Evolutionary conservation across 768 basidiomycete species (phyloP).

Genomic region (Leccinum disarticulatum): DNA sequence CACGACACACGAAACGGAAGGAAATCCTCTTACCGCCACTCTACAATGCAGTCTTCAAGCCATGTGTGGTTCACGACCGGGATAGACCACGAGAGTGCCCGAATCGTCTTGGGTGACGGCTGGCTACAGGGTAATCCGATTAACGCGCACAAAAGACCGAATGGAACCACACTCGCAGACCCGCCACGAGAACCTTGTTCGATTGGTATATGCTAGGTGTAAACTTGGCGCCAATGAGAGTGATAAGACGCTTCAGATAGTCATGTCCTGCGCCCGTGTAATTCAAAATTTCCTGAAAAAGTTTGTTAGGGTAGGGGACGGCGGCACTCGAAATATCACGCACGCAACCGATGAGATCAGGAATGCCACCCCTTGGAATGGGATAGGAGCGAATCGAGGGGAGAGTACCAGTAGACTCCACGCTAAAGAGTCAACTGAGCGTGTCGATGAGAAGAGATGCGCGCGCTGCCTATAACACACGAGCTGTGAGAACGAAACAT

Average conservation of each 20-base stretch:
- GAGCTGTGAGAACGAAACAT: not conserved
- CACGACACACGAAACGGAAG: not conserved
- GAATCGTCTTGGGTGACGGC: conserved; percentile 58
- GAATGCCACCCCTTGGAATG: conserved; percentile 53
- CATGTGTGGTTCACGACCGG: conserved; percentile 87
- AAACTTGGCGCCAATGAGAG: conserved; percentile 72
- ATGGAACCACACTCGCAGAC: conserved; percentile 54
- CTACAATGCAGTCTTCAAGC: conserved; percentile 89
- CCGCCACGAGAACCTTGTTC: conserved; percentile 83
- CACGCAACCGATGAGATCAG: conserved; percentile 62
- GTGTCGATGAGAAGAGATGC: conserved; percentile 56
- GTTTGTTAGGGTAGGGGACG: not conserved
- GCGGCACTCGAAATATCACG: conserved; percentile 24
- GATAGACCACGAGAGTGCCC: conserved; percentile 78
- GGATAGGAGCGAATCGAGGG: conserved; percentile 55
- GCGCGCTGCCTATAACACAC: conserved; percentile 51
- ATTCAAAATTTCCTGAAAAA: conserved; percentile 71
- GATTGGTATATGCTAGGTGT: conserved; percentile 76
- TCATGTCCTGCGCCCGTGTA: conserved; percentile 72
- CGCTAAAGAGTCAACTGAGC: conserved; percentile 80
- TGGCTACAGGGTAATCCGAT: conserved; percentile 27
- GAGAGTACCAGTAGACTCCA: conserved; percentile 63
- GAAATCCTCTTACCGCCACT: conserved; percentile 52
- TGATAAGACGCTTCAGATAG: conserved; percentile 83
- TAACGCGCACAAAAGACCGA: not conserved